phyloP scores from a whole-genome alignment of 2,329 filamentous ascomycete species.

The Trichoderma breve region DNA sequence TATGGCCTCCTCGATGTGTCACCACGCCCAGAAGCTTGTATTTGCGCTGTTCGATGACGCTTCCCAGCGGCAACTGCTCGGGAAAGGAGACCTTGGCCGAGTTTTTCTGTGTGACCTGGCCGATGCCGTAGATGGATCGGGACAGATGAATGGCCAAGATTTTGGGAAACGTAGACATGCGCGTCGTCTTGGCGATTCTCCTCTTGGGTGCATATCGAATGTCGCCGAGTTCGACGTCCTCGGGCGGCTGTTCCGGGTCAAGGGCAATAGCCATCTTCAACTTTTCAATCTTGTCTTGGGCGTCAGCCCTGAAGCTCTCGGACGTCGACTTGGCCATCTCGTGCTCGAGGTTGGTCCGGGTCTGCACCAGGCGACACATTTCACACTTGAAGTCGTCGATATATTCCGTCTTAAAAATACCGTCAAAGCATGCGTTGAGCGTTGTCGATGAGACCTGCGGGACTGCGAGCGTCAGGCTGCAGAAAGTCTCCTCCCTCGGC shows the following conservation, averaged over 20 bases:
- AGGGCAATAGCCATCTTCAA: conserved; percentile 69
- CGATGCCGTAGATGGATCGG: conserved; percentile 82
- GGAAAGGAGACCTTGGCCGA: conserved; percentile 91
- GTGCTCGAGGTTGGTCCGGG: conserved; percentile 60
- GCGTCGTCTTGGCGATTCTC: conserved; percentile 81
- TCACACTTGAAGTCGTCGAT: conserved; percentile 98
- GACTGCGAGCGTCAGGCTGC: conserved; percentile 87
- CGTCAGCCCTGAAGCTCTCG: conserved; percentile 47
- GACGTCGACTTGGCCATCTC: conserved; percentile 57
- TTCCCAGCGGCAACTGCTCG: conserved; percentile 78
- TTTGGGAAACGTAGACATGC: conserved; percentile 83
- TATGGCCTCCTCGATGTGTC: conserved; percentile 91
- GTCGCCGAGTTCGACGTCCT: conserved; percentile 73
- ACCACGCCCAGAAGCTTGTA: conserved; percentile 87
- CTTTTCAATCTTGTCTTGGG: conserved; percentile 60
- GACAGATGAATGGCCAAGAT: conserved; percentile 90
- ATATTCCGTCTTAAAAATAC: conserved; percentile 89
- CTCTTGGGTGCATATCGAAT: conserved; percentile 72
- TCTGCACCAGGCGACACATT: conserved; percentile 82
- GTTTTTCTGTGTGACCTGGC: conserved; percentile 82
- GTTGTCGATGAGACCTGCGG: conserved; percentile 79
- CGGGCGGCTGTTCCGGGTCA: conserved; percentile 75
- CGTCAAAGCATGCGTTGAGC: conserved; percentile 85
- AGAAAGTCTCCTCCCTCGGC: conserved; percentile 79
- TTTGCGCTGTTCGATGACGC: conserved; percentile 70